A percentile compares a stretch with the other conserved stretches of the same genome.
These are phyloP conservation scores for Scheffersomyces insectosa DNA, from an alignment of 1,139 yeast species.

Conservation along the genomic window DNA sequence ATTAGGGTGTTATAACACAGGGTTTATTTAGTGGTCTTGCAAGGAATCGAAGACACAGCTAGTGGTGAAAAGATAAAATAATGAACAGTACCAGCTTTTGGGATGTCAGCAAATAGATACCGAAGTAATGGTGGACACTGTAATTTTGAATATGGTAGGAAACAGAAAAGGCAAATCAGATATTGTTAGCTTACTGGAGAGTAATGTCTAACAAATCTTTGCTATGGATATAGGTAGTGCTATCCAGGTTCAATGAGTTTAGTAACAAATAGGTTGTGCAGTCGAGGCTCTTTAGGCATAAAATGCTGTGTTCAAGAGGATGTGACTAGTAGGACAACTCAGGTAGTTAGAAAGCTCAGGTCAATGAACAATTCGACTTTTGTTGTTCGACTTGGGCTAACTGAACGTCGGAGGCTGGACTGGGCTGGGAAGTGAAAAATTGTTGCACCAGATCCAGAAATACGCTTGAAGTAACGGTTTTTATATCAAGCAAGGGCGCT, in stretches of 20 bases:
- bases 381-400: too few relatives aligned
- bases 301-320: conserved; percentile 13
- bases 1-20: conserved; percentile 8
- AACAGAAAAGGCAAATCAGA: too few relatives aligned
- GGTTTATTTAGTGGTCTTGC: neutral
- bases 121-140: conserved; percentile 10
- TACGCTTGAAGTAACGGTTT: too few relatives aligned
- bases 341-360: too few relatives aligned
- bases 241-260: conserved; percentile 47
- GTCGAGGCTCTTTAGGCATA: conserved; percentile 53
- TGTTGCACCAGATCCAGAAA: too few relatives aligned
- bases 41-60: conserved; percentile 3
- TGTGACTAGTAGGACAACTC: too few relatives aligned
- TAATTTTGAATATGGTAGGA: conserved; percentile 2
- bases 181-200: too few relatives aligned
- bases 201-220: neutral
- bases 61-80: conserved; percentile 2
- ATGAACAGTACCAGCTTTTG: neutral
- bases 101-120: conserved; percentile 14
- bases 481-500: too few relatives aligned
- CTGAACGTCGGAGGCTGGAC: too few relatives aligned
- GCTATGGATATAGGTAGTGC: conserved; percentile 18
- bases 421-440: too few relatives aligned
- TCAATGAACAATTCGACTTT: too few relatives aligned
- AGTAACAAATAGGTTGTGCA: conserved; percentile 22